These are phyloP conservation scores for Naganishia sp. DNA, from an alignment of 1,284 basidiomycete genomes.

Conservation along the genomic window DNA sequence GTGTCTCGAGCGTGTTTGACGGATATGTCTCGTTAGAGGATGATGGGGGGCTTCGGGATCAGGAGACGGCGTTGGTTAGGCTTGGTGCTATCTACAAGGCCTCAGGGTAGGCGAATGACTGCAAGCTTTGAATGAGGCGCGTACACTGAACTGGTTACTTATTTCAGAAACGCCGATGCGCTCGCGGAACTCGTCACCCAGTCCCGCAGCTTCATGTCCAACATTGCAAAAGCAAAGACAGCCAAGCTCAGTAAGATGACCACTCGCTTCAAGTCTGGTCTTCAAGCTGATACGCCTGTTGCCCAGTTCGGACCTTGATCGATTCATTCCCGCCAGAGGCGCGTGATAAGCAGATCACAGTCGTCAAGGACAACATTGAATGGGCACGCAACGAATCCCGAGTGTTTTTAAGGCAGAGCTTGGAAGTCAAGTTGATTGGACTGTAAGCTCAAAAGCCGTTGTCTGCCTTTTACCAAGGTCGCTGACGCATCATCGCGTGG, in stretches of 20 bases:
- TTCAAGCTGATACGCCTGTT: background rate
- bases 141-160: background rate
- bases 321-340: conserved; percentile 81
- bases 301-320: conserved; percentile 81
- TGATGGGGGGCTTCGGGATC: conserved; percentile 59
- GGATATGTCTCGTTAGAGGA: conserved; percentile 14
- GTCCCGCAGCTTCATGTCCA: conserved; percentile 87
- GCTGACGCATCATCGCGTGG: background rate
- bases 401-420: conserved; percentile 90
- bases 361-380: conserved; percentile 84
- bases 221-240: conserved; percentile 96
- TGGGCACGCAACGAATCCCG: conserved; percentile 93
- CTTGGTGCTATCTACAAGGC: conserved; percentile 86
- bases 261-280: too few species aligned
- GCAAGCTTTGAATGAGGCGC: background rate
- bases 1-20: background rate
- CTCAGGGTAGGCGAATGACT: background rate
- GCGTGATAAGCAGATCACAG: conserved; percentile 76
- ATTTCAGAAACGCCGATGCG: conserved; percentile 74
- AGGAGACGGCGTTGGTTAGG: conserved; percentile 81
- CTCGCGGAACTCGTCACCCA: conserved; percentile 84
- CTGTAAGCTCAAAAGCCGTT: conserved; percentile 60
- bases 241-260: conserved; percentile 83
- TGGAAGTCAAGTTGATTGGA: conserved; percentile 84
- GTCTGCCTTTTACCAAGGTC: background rate